Base-by-base conservation (phyloP, 2,329 filamentous ascomycete genomes). In the Thielaviopsis musarum region DNA sequence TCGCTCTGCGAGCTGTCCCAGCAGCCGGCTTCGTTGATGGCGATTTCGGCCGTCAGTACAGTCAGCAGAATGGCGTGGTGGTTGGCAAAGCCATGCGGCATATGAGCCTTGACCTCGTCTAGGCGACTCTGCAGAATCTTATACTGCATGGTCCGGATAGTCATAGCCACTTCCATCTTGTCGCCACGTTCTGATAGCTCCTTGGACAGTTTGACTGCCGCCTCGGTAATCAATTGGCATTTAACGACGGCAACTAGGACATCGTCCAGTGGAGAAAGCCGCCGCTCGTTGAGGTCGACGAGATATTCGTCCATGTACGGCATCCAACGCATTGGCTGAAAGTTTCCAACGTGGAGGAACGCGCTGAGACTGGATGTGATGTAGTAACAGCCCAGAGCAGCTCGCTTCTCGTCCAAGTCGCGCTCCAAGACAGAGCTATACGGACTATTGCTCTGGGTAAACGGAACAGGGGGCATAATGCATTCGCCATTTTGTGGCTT, bases 231-330 rank as follows among this genome's bases (percentile, higher is more conserved):
- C 12, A 62, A 34, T 17, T 62, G 60, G 41, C 57, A 57, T 45
- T 59, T 59, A 4, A 59, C 51, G 24, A 59, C 59, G n/a, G 58
- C 28, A 6, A 59, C 60, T 21, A 62, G 54, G 1, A 56, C 38
- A 10, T 52, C 24, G 38, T 62, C 60, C 28, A 59, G 26, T 1
- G 60, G 60, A 10, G 60, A 51, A 19, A 52, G 54, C n/a, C 57
- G 52, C 3, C 71, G 65, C 0, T 67, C 64, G 2, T 56, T 17
- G 1, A 83, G 67, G 3, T 72, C 63, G 3, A 69, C 64, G 1
- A 81, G 68, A 52, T 74, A 77, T 48, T 81, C 77, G n/a, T 81
- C 78, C 68, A 82, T 72, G 52, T 79, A 73, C 1, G 74, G 64
- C 0, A 74, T 80, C 79, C 79, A 83, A 3, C 70, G 71, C 59